A percentile compares a stretch with the other conserved stretches of the same genome.
Evolutionary conservation across 2,329 filamentous ascomycete genomes (phyloP).

Genomic region (Fusarium cicatricum): DNA sequence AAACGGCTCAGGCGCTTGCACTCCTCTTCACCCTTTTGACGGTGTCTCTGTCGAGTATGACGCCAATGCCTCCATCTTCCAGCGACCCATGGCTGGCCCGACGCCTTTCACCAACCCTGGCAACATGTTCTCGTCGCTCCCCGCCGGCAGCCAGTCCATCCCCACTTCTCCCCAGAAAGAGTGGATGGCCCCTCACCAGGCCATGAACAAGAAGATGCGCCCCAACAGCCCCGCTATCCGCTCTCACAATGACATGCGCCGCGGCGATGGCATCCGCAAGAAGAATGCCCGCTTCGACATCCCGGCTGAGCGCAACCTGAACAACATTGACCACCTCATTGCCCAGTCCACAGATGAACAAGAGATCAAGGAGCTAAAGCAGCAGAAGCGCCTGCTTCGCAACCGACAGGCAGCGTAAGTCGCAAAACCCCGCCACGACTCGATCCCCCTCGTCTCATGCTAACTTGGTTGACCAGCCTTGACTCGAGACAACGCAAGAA

Average conservation of each 20-base stretch:
- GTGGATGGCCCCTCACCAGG: constrained; percentile 60
- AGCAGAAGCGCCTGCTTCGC: constrained; percentile 92
- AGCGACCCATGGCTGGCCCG: constrained; percentile 59
- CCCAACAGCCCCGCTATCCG: constrained; percentile 74
- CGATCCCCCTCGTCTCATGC: constrained; percentile 12
- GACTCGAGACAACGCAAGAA: constrained; percentile 98
- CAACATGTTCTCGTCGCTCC: constrained; percentile 63
- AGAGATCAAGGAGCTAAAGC: constrained; percentile 97
- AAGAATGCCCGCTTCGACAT: constrained; percentile 99
- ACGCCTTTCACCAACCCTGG: constrained; percentile 64
- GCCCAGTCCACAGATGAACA: constrained; percentile 87
- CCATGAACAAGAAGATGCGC: constrained; percentile 67
- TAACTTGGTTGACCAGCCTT: constrained; percentile 65
- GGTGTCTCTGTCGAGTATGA: constrained; percentile 67
- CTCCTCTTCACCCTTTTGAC: constrained; percentile 73
- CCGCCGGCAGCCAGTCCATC: constrained; percentile 57
- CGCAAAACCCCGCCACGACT: constrained; percentile 2
- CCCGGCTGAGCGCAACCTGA: constrained; percentile 88
- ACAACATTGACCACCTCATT: constrained; percentile 95
- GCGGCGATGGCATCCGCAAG: constrained; percentile 93
- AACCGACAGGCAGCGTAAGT: constrained; percentile 96
- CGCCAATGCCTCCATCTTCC: constrained; percentile 61
- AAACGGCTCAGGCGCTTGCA: constrained; percentile 73
- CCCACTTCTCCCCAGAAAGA: constrained; percentile 67
- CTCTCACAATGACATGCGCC: constrained; percentile 78